These are phyloP conservation scores for Xylaria curta DNA, from an alignment of 495 filamentous ascomycete species.

Conservation along the genomic window DNA sequence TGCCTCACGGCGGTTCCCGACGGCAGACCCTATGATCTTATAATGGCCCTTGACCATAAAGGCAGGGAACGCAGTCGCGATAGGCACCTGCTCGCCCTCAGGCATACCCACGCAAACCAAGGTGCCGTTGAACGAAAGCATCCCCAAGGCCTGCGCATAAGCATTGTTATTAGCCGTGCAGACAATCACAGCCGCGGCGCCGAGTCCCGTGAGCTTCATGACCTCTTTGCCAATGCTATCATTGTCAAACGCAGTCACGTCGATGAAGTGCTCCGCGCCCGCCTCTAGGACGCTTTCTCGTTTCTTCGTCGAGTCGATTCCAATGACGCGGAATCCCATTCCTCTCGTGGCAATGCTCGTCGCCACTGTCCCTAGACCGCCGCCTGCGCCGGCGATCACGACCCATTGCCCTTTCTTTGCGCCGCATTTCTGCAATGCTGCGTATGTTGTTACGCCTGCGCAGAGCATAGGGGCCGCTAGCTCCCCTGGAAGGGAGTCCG, in stretches of 20 bases:
- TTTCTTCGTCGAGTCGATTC: conserved; percentile 71
- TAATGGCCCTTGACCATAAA: conserved; percentile 59
- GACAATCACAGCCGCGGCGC: conserved; percentile 69
- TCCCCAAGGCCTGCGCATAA: conserved; percentile 63
- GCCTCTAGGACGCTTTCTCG: conserved; percentile 62
- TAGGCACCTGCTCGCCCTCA: conserved; percentile 63
- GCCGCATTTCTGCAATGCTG: conserved; percentile 63
- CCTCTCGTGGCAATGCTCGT: conserved; percentile 67
- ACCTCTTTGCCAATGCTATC: conserved; percentile 57
- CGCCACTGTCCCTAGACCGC: conserved; percentile 70
- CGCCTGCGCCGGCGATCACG: conserved; percentile 70
- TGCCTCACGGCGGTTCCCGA: conserved; percentile 69
- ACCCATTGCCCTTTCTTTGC: conserved; percentile 68
- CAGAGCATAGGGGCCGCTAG: conserved; percentile 71
- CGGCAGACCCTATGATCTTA: conserved; percentile 66
- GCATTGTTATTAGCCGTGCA: conserved; percentile 69
- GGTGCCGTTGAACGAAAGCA: conserved; percentile 69
- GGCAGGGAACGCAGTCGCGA: conserved; percentile 61
- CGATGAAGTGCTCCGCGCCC: conserved; percentile 74
- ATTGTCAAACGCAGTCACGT: conserved; percentile 63
- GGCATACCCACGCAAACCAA: conserved; percentile 72
- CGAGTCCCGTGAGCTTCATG: conserved; percentile 65
- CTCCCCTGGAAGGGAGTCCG: conserved; percentile 62
- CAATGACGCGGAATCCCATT: conserved; percentile 72
- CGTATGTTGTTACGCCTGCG: conserved; percentile 64